phyloP scores from a whole-genome alignment of 805 yeast genomes.

The Nakazawaea wickerhamii region DNA sequence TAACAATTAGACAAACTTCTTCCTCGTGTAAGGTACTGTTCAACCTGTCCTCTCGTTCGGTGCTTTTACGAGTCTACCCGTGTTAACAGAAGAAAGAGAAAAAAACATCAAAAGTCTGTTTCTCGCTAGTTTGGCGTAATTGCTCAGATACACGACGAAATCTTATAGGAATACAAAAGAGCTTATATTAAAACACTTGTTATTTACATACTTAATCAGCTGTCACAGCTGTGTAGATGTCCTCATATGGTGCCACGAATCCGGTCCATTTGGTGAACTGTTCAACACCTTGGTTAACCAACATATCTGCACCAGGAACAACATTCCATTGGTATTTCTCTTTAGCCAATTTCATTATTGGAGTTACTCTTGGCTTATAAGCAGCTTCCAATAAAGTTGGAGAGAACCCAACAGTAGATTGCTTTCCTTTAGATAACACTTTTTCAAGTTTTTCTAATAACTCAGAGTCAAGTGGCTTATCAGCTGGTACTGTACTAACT shows the following conservation, averaged over 20 bases:
- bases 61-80: too few species aligned
- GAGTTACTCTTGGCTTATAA: conserved; percentile 84
- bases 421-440: conserved; percentile 37
- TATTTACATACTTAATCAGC: conserved; percentile 16
- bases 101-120: neutral
- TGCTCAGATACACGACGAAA: neutral
- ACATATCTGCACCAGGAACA: conserved; percentile 88
- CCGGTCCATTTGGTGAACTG: conserved; percentile 82
- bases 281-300: conserved; percentile 87
- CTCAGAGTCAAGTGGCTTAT: conserved; percentile 54
- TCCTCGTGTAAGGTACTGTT: too few species aligned
- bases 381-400: conserved; percentile 85
- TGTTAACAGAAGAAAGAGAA: neutral
- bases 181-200: too few species aligned
- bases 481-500: conserved; percentile 83
- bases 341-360: conserved; percentile 73
- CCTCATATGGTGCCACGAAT: conserved; percentile 53
- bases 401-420: conserved; percentile 30
- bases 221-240: conserved; percentile 56
- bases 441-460: conserved; percentile 45
- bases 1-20: too few species aligned
- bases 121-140: neutral
- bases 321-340: conserved; percentile 65
- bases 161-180: neutral
- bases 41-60: too few species aligned